A percentile compares a stretch with the other conserved stretches of the same genome.
Conservation (phyloP, 257 asterid genomes). For the Cruciata laevipes region DNA sequence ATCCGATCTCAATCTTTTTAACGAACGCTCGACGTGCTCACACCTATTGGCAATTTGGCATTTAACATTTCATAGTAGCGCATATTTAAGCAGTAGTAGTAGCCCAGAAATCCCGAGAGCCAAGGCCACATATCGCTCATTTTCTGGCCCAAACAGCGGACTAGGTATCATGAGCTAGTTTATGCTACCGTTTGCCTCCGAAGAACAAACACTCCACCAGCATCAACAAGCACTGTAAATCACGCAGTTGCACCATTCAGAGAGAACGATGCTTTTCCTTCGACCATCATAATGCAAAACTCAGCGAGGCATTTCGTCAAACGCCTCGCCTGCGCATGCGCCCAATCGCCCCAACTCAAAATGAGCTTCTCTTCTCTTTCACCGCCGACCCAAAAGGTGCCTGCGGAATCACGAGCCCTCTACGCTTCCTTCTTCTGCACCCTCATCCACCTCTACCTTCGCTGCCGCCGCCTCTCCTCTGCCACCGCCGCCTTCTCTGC, state of each 20-base stretch:
- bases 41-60: too few species aligned
- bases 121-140: not conserved
- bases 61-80: too few species aligned
- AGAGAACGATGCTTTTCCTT: not conserved
- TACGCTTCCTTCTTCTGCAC: conserved; percentile 71
- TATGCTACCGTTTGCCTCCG: not conserved
- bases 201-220: not conserved
- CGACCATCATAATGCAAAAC: conserved; percentile 10
- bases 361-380: conserved; percentile 7
- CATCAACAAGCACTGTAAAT: not conserved
- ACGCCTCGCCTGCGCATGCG: not conserved
- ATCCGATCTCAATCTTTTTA: too few species aligned
- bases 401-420: conserved; percentile 20
- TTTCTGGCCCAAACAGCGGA: not conserved
- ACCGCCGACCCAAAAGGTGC: conserved; percentile 13
- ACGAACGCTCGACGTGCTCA: too few species aligned
- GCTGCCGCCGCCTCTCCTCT: conserved; percentile 60
- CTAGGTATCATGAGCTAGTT: too few species aligned
- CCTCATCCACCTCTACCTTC: conserved; percentile 75
- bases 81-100: not conserved
- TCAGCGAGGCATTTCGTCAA: conserved; percentile 20
- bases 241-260: not conserved
- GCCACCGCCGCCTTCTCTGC: conserved; percentile 55
- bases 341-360: not conserved
- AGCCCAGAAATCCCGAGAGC: not conserved